phyloP scores from a whole-genome alignment of 2,329 filamentous ascomycete genomes.

The Penicillium verrucosum region DNA sequence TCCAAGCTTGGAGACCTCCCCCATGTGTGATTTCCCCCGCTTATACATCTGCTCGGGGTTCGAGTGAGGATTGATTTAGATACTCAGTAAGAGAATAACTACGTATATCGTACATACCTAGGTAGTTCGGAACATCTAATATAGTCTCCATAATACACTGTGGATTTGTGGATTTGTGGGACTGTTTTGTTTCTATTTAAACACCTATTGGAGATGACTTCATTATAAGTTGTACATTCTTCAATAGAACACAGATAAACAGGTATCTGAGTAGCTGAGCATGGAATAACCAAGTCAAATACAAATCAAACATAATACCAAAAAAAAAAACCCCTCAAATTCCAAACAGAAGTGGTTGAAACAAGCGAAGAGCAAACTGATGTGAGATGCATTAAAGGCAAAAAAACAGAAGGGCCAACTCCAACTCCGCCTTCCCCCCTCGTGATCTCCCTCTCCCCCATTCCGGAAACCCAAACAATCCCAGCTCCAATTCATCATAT shows the following conservation, averaged over 20 bases:
- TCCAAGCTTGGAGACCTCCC: not conserved
- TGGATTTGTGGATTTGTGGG: not conserved
- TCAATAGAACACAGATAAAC: not conserved
- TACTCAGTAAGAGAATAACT: not conserved
- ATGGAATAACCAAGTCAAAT: not conserved
- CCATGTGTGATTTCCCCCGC: not conserved
- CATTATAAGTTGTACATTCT: not conserved
- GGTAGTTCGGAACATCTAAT: not conserved
- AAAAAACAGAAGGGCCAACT: slow-evolving; percentile 15
- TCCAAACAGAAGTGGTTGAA: not conserved
- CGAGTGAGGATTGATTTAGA: not conserved
- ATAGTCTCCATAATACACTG: not conserved
- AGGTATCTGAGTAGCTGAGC: not conserved
- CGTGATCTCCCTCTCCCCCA: slow-evolving; percentile 14
- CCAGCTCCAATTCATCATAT: slow-evolving; percentile 13
- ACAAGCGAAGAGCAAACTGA: not conserved
- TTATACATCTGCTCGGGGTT: not conserved
- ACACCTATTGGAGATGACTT: not conserved
- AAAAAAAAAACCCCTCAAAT: not conserved
- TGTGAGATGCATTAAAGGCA: slow-evolving; percentile 7
- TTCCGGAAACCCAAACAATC: slow-evolving; percentile 4
- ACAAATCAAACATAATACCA: not conserved
- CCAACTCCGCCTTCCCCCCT: slow-evolving; percentile 23
- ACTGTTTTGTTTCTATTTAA: not conserved
- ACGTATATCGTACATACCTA: not conserved